Base-by-base conservation (phyloP, 23 red algal species). In the Gracilaria gracilis region DNA sequence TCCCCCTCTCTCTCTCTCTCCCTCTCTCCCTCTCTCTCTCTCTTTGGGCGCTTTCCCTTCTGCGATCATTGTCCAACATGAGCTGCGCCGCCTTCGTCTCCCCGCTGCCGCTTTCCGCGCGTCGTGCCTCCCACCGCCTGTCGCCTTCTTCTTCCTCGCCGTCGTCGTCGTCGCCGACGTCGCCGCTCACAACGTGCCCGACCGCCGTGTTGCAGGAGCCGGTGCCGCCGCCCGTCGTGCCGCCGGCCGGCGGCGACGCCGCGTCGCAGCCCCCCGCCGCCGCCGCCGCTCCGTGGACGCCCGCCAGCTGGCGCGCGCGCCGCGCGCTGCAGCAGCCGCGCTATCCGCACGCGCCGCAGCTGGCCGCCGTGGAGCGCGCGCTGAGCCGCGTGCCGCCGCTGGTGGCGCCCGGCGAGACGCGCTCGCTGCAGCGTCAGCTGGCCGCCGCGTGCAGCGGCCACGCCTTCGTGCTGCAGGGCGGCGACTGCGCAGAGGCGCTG, bases 401-500 rank as follows among this genome's bases (percentile, higher is more conserved):
- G 44, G 97, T 99, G 17, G 93, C 92, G 28, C 88, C 97, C 1
- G 94, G 94, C 12, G 97, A 99, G 77, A 84, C 85, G 54, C 65
- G 29, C 4, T 27, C 81, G 19, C 85, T 99, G 29, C 95, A 96
- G 36, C 44, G 38, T 1, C 90, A 88, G 62, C 79, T 99, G n/a
- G 97, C 90, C 2, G 80, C 36, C 33, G 97, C 86, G 23, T 80
- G 79, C 23, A 46, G 65, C 40, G 97, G 97, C 24, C 46, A 96
- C 61, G 94, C 75, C 19, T 99, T 99, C 69, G 92, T 99, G 32
- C 80, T 99, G 34, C 97, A 99, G 54, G 97, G 97, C 53, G 97
- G 97, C 50, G 97, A 99, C 79, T 99, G 97, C 82, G 97, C 97
- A 0, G 97, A 99, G 73, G 67, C 71, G 39, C 91, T 99, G 21